Percentiles rank a stretch among this genome's conserved stretches.
Conservation (phyloP, 305 asterid species). For the Plantago coronopus region DNA sequence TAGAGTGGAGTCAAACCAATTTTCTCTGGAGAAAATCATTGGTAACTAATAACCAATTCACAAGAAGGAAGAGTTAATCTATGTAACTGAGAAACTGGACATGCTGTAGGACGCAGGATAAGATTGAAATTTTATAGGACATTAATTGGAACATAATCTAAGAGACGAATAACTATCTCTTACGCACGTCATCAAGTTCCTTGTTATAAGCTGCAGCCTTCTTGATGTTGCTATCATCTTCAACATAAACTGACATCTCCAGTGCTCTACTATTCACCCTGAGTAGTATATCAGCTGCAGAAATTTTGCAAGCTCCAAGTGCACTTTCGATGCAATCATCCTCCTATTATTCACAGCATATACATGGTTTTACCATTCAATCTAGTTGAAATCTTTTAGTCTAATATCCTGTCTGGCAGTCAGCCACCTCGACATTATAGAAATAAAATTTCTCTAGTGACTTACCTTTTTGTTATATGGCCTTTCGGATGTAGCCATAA, state of each 20-base stretch:
- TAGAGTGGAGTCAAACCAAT: no score
- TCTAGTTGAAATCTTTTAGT: not conserved
- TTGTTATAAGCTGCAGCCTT: conserved; percentile 65
- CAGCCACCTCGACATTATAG: conserved; percentile 8
- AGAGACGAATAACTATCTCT: conserved; percentile 26
- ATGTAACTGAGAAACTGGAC: conserved; percentile 5
- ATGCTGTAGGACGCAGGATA: not conserved
- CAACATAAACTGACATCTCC: conserved; percentile 38
- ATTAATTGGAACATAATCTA: conserved; percentile 6
- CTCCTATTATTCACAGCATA: conserved; percentile 34
- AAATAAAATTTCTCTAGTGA: conserved; percentile 2
- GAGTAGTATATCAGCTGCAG: conserved; percentile 26
- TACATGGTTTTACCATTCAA: conserved; percentile 6
- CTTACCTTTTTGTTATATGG: conserved; percentile 46
- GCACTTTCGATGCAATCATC: conserved; percentile 27
- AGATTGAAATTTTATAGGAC: conserved; percentile 4
- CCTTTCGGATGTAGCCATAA: conserved; percentile 38
- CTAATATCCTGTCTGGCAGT: conserved; percentile 7
- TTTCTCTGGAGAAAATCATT: not conserved
- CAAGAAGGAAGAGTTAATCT: not conserved
- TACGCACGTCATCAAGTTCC: conserved; percentile 81
- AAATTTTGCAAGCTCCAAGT: conserved; percentile 23
- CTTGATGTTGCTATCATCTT: conserved; percentile 48
- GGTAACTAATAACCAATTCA: conserved; percentile 1
- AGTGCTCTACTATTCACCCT: conserved; percentile 36